Percentiles rank a stretch among this genome's conserved stretches.
Evolutionary conservation across 768 basidiomycete species (phyloP).

Genomic region (Leccinum variicolor): DNA sequence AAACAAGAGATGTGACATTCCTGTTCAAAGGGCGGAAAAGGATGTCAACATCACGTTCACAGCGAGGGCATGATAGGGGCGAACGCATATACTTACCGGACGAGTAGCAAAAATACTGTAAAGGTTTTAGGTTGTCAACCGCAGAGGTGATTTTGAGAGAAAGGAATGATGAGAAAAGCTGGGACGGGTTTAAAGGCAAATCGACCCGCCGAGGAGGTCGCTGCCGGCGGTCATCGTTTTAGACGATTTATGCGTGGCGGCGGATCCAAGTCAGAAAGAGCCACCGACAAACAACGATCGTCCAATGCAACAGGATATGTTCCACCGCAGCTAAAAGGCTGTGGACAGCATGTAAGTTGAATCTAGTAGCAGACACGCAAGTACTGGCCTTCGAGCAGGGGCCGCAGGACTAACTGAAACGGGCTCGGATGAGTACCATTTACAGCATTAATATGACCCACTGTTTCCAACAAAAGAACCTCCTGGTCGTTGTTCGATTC

Average conservation of each 20-base stretch:
- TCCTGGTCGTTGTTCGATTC: background rate
- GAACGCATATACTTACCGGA: conserved; percentile 1
- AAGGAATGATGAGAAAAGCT: background rate
- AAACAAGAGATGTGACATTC: conserved; percentile 17
- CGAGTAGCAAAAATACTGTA: background rate
- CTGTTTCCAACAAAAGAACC: background rate
- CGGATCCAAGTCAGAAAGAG: conserved; percentile 5
- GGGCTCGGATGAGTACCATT: background rate
- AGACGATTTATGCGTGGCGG: background rate
- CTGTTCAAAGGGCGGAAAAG: background rate
- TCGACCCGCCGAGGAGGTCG: background rate
- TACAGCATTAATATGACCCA: background rate
- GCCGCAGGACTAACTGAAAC: background rate
- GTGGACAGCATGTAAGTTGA: background rate
- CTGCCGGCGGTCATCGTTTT: background rate
- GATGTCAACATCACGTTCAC: background rate
- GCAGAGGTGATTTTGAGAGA: background rate
- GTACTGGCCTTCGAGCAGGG: background rate
- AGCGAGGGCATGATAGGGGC: background rate
- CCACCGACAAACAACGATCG: background rate
- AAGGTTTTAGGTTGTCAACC: background rate
- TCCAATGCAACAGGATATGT: background rate
- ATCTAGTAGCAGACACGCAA: background rate
- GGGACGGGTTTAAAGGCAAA: background rate
- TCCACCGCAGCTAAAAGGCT: background rate